Base-by-base conservation (phyloP, 805 yeast species). In the Ogataea neopini region DNA sequence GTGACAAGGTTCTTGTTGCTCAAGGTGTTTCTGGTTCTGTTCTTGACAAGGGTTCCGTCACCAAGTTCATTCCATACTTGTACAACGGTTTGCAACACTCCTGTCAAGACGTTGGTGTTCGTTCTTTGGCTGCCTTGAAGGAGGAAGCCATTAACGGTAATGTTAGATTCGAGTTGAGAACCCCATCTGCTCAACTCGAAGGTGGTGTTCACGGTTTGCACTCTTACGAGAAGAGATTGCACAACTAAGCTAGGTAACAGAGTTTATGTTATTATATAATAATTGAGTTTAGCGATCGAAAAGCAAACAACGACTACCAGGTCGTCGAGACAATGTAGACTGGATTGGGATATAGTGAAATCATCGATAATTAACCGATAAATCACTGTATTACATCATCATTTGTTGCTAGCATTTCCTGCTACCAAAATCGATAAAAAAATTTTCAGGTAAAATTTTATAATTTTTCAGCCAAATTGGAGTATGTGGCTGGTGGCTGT, bases 11-110 rank as follows among this genome's bases (percentile, higher is more conserved):
- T 56, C 81, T 94, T 58, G 99, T 94, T 59, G 99, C 99, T 47
- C 99, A 94, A 77, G 99, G 99, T 80, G 99, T 94, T 58, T 80
- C 95, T 53, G 99, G 99, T 62, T 78, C 96, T 32, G 99, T 94
- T 62, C 84, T 90, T 59, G 99, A 94, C 77, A 88, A 92, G 72
- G 99, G 99, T 62, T 90, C 97, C 37, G 78, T 94, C 68, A 82
- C 83, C 68, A 94, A 92, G 75, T 94, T 90, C 67, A 74, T 94
- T 57, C 99, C 99, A 58, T 94, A 94, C 77, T 75, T 94, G 70
- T 86, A 77, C 81, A 84, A 86, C 61, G 99, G 99, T 72, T 79
- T 94, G 67, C 97, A 94, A 80, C 99, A 94, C 72, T 92, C 99
- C 67, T 87, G 95, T 71, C 99, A 94, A 79, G 99, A 94, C 70